Conservation (phyloP, 768 basidiomycete genomes). For the Cyclocybe cylindracea region DNA sequence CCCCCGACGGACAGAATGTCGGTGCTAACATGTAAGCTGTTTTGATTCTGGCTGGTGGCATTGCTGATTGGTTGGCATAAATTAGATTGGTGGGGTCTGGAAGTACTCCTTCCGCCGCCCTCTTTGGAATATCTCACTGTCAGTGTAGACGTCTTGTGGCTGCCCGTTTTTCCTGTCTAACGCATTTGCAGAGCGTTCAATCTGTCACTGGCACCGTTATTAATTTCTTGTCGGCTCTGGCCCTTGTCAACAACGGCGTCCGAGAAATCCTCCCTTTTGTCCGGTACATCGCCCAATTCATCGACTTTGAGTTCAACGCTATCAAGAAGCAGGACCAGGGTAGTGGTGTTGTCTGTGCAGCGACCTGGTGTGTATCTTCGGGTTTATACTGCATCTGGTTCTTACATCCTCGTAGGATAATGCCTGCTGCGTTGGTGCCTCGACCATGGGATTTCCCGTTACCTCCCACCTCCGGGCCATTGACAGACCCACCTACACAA, state of each 20-base stretch:
- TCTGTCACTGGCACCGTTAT: constrained; percentile 65
- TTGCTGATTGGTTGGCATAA: constrained; percentile 4
- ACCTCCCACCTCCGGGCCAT: constrained; percentile 9
- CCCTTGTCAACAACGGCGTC: constrained; percentile 70
- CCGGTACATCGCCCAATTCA: constrained; percentile 78
- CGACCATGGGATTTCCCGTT: constrained; percentile 79
- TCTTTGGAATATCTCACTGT: constrained; percentile 63
- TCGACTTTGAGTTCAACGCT: constrained; percentile 71
- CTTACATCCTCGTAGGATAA: constrained; percentile 48
- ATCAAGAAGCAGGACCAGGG: constrained; percentile 69
- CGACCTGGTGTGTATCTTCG: constrained; percentile 67
- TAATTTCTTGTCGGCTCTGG: constrained; percentile 74
- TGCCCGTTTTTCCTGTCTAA: background rate
- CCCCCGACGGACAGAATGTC: constrained; percentile 81
- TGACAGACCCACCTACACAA: background rate
- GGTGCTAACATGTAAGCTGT: constrained; percentile 69
- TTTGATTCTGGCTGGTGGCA: background rate
- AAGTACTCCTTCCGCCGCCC: constrained; percentile 73
- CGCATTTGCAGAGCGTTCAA: constrained; percentile 45
- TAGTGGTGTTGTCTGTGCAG: constrained; percentile 81
- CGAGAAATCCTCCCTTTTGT: constrained; percentile 84
- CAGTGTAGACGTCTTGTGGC: constrained; percentile 22
- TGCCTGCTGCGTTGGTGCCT: constrained; percentile 79
- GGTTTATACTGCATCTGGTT: background rate
- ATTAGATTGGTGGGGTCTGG: constrained; percentile 90